Conservation (phyloP, 2,329 filamentous ascomycete genomes). For the Arthrobotrys conoides region DNA sequence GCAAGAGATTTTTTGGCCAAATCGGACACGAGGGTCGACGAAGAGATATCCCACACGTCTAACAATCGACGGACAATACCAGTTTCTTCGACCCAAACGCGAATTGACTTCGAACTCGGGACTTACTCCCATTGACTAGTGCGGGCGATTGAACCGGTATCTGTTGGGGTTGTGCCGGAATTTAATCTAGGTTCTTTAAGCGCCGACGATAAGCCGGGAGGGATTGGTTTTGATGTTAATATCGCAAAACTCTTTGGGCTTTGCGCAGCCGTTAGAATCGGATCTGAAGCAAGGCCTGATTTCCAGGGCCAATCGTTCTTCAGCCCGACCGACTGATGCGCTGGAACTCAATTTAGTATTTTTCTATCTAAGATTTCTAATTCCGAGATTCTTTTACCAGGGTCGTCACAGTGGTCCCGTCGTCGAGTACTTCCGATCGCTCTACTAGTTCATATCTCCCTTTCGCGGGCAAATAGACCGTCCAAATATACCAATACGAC, state of each 20-base stretch:
- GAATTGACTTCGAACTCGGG: neutral
- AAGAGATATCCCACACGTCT: constrained; percentile 22
- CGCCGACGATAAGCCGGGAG: constrained; percentile 21
- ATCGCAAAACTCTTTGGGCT: constrained; percentile 5
- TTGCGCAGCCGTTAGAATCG: neutral
- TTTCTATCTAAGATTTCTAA: constrained; percentile 28
- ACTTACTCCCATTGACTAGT: constrained; percentile 2
- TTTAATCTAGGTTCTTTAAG: constrained; percentile 28
- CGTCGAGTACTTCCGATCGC: constrained; percentile 73
- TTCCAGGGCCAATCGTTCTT: neutral
- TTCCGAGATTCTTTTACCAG: constrained; percentile 66
- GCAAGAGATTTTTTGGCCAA: constrained; percentile 6
- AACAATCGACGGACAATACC: neutral
- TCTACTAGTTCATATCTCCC: constrained; percentile 76
- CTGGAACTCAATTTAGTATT: neutral
- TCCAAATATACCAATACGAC: constrained; percentile 79
- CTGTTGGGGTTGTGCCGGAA: neutral
- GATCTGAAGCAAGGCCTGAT: neutral
- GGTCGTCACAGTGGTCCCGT: constrained; percentile 78
- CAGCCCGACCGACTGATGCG: neutral
- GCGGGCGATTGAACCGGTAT: neutral
- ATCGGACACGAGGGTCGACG: constrained; percentile 4
- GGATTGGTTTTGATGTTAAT: neutral
- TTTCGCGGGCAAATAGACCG: constrained; percentile 73
- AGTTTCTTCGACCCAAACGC: constrained; percentile 12